A percentile compares a stretch with the other conserved stretches of the same genome.
These are phyloP conservation scores for Quercus mongolica DNA, from an alignment of 306 rosid species.

Conservation along the genomic window DNA sequence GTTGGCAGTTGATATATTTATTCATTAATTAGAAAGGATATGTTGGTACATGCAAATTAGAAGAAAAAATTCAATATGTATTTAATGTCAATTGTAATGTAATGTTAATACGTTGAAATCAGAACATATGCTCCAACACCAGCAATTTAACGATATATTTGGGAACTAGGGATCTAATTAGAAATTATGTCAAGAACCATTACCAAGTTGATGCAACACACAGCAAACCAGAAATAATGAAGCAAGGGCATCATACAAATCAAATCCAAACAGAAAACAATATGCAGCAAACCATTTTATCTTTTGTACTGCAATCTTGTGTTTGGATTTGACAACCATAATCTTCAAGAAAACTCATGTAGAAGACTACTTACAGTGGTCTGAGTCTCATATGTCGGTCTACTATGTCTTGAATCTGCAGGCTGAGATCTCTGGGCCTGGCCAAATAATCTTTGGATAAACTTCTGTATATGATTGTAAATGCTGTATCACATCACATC, in stretches of 20 bases:
- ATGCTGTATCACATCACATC: conserved; percentile 64
- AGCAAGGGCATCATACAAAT: neutral
- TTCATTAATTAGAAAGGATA: neutral
- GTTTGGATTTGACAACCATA: neutral
- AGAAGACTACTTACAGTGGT: conserved; percentile 34
- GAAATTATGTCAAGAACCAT: neutral
- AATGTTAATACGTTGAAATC: neutral
- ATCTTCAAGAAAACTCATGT: neutral
- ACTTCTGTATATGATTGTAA: conserved; percentile 70
- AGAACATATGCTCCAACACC: neutral
- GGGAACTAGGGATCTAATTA: too few species aligned
- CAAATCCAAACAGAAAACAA: neutral
- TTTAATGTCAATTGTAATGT: neutral
- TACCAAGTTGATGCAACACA: neutral
- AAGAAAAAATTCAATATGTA: neutral
- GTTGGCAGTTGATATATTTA: neutral
- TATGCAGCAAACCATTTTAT: neutral
- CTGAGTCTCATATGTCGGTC: conserved; percentile 15
- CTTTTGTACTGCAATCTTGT: neutral
- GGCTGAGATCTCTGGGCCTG: conserved; percentile 37
- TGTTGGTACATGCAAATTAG: neutral
- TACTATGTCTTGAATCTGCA: conserved; percentile 26
- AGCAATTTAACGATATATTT: neutral
- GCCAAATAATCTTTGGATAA: conserved; percentile 42
- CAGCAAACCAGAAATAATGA: neutral